These are phyloP conservation scores for Kodamaea derodonti DNA, from an alignment of 1,139 yeast species.

Conservation along the genomic window DNA sequence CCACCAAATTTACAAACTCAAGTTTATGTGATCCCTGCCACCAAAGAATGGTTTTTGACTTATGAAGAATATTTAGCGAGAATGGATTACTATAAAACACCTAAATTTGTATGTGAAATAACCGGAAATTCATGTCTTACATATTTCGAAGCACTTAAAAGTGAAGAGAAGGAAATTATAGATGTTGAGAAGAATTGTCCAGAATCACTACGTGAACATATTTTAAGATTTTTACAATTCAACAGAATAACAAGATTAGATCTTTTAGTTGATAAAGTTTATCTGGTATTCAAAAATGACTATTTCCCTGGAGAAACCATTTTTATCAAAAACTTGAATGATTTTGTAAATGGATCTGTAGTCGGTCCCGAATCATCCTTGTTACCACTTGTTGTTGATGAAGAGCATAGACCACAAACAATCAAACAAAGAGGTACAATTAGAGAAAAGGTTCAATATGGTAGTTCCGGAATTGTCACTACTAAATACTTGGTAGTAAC, in stretches of 20 bases:
- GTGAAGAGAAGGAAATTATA: constrained; percentile 66
- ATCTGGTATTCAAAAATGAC: constrained; percentile 69
- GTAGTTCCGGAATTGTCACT: constrained; percentile 53
- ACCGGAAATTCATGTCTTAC: constrained; percentile 92
- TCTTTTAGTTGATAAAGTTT: constrained; percentile 80
- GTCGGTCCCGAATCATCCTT: not conserved
- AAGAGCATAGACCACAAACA: constrained; percentile 8
- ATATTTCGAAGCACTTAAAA: constrained; percentile 79
- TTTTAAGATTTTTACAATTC: constrained; percentile 78
- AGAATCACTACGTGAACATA: constrained; percentile 87
- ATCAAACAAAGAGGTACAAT: constrained; percentile 36
- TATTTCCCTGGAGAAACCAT: constrained; percentile 91
- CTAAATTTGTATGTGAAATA: constrained; percentile 90
- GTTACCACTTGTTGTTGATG: constrained; percentile 1
- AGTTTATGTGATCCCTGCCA: constrained; percentile 77
- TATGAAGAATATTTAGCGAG: constrained; percentile 73
- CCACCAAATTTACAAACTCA: constrained; percentile 52
- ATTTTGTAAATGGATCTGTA: constrained; percentile 1
- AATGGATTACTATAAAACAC: constrained; percentile 66
- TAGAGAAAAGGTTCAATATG: constrained; percentile 46
- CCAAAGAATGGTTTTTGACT: constrained; percentile 79
- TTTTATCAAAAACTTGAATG: constrained; percentile 39
- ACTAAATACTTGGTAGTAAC: constrained; percentile 63
- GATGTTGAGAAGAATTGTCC: constrained; percentile 83
- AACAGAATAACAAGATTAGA: constrained; percentile 83